phyloP scores from a whole-genome alignment of 1,284 basidiomycete species.

The Coniferiporia sulphurascens region DNA sequence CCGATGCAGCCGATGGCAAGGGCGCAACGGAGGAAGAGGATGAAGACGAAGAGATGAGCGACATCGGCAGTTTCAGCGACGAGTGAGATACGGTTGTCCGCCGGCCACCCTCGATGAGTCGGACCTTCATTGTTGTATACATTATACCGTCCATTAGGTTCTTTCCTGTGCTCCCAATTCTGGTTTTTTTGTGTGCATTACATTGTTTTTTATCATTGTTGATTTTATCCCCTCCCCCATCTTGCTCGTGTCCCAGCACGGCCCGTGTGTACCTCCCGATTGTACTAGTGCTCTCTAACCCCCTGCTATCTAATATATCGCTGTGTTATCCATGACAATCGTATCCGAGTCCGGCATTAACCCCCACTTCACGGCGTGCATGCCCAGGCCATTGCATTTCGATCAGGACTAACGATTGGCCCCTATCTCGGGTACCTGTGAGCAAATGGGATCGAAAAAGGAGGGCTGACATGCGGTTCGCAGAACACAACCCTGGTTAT shows the following conservation, averaged over 20 bases:
- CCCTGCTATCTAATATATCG: conserved; percentile 6
- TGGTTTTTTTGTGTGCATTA: conserved; percentile 8
- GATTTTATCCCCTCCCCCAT: conserved; percentile 1
- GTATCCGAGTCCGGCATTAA: background rate
- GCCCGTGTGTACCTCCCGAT: background rate
- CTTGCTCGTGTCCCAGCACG: background rate
- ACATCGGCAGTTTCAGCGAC: conserved; percentile 84
- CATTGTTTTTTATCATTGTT: conserved; percentile 5
- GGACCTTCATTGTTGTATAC: conserved; percentile 15
- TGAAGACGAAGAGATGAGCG: conserved; percentile 87
- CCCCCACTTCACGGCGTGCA: background rate
- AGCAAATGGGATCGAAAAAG: background rate
- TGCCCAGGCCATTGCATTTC: no score
- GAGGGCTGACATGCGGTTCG: no score
- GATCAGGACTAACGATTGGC: no score
- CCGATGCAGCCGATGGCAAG: conserved; percentile 57
- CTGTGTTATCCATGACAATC: background rate
- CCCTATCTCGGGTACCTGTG: no score
- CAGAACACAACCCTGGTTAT: no score
- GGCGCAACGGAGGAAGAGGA: conserved; percentile 52
- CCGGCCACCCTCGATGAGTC: conserved; percentile 12
- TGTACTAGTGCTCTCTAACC: conserved; percentile 4
- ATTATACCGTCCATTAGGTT: conserved; percentile 23
- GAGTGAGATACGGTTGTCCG: no score
- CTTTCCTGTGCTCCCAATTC: background rate